Percentiles rank a stretch among this genome's conserved stretches.
Evolutionary conservation across 495 filamentous ascomycete genomes (phyloP).

Genomic region (Friedmanniomyces endolithicus): DNA sequence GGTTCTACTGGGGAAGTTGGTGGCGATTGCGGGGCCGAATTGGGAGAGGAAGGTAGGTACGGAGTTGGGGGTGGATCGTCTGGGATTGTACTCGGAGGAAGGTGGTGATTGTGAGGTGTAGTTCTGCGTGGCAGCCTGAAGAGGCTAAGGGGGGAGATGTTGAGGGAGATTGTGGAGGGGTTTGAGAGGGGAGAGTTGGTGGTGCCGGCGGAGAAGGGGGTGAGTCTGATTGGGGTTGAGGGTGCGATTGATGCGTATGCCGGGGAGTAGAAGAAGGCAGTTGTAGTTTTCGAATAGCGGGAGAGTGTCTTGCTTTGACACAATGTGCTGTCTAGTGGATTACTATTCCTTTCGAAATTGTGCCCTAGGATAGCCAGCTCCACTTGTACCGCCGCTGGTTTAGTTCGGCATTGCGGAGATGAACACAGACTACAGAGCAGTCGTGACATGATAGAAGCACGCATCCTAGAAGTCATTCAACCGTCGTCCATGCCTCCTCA

Average conservation of each 20-base stretch:
- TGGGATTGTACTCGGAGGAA: constrained; percentile 27
- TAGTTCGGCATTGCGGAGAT: too few species aligned
- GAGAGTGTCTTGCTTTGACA: too few species aligned
- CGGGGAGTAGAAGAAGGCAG: constrained; percentile 11
- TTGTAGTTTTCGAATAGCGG: not conserved
- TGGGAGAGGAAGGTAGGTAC: too few species aligned
- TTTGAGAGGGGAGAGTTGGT: constrained; percentile 25
- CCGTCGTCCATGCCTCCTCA: not conserved
- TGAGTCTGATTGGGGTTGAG: constrained; percentile 21
- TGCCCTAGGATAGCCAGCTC: too few species aligned
- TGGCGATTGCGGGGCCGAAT: too few species aligned
- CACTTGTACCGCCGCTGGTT: too few species aligned
- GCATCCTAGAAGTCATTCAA: too few species aligned
- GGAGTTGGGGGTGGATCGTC: constrained; percentile 24
- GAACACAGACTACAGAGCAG: too few species aligned
- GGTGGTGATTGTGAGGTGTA: constrained; percentile 24
- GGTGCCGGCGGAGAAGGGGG: constrained; percentile 18
- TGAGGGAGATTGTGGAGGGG: constrained; percentile 8
- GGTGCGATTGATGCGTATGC: constrained; percentile 18
- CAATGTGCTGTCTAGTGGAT: too few species aligned
- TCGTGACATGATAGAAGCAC: too few species aligned
- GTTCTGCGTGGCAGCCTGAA: constrained; percentile 20
- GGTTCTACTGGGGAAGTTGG: too few species aligned
- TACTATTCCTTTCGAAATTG: too few species aligned
- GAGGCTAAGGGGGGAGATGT: constrained; percentile 15